These are phyloP conservation scores for Euphorbia peplus DNA, from an alignment of 345 rosid species.

Conservation along the genomic window DNA sequence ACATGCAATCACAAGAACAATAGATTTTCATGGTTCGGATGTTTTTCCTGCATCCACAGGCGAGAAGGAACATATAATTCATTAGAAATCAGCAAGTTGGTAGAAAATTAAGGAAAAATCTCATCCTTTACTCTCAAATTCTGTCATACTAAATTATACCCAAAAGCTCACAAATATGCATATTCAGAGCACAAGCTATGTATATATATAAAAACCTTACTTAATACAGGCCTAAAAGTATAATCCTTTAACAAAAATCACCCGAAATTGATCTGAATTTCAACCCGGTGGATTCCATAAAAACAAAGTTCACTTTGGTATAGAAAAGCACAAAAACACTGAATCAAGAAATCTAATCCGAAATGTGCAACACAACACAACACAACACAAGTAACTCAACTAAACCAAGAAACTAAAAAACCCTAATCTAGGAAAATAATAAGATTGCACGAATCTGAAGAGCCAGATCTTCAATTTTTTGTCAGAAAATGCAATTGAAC, in stretches of 20 bases:
- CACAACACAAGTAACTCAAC: neutral
- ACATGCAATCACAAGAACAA: neutral
- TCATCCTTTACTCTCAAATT: no score
- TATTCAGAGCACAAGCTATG: no score
- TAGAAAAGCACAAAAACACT: neutral
- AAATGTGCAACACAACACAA: slow-evolving; percentile 1
- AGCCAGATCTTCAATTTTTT: neutral
- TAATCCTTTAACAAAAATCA: neutral
- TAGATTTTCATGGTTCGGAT: no score
- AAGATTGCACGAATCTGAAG: slow-evolving; percentile 6
- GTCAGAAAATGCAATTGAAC: no score
- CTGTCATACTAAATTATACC: no score
- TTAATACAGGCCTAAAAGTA: no score
- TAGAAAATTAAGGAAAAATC: no score
- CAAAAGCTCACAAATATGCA: no score
- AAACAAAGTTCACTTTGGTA: neutral
- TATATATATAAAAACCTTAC: no score
- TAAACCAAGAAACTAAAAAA: neutral
- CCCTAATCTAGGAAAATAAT: slow-evolving; percentile 6
- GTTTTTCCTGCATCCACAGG: no score
- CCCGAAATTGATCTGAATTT: neutral
- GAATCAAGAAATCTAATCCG: neutral
- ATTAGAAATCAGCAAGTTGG: no score
- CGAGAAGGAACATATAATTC: no score
- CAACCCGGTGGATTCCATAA: neutral